Percentiles rank a stretch among this genome's conserved stretches.
Conservation (phyloP, 306 rosid species). For the Trichosanthes cucumerina region DNA sequence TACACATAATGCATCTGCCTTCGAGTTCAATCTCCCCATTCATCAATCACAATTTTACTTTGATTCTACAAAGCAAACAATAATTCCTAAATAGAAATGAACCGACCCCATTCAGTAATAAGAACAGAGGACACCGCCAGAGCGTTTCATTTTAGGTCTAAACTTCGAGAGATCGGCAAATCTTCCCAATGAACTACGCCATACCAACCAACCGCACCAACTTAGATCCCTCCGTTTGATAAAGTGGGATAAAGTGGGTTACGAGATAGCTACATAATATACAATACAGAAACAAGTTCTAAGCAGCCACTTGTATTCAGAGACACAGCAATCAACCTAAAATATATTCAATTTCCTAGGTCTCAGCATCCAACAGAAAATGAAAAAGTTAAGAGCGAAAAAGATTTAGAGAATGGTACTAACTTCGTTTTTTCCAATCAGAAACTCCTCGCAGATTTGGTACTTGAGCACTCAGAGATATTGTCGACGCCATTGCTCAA, state of each 20-base stretch:
- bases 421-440: conserved; percentile 24
- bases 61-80: background rate
- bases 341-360: background rate
- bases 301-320: background rate
- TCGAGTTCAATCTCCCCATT: background rate
- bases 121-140: background rate
- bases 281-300: background rate
- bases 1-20: background rate
- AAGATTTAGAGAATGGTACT: conserved; percentile 28
- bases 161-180: background rate
- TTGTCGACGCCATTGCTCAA: conserved; percentile 45
- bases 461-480: conserved; percentile 37
- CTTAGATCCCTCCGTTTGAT: background rate
- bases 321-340: background rate
- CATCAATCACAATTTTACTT: background rate
- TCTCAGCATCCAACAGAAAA: conserved; percentile 16
- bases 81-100: background rate
- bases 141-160: background rate
- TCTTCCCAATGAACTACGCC: background rate
- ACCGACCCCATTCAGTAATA: background rate
- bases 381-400: conserved; percentile 10
- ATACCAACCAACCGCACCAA: background rate
- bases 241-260: too few relatives aligned
- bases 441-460: conserved; percentile 26
- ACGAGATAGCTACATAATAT: background rate